These are phyloP conservation scores for Wickerhamiella brachini DNA, from an alignment of 805 yeast species.

Conservation along the genomic window DNA sequence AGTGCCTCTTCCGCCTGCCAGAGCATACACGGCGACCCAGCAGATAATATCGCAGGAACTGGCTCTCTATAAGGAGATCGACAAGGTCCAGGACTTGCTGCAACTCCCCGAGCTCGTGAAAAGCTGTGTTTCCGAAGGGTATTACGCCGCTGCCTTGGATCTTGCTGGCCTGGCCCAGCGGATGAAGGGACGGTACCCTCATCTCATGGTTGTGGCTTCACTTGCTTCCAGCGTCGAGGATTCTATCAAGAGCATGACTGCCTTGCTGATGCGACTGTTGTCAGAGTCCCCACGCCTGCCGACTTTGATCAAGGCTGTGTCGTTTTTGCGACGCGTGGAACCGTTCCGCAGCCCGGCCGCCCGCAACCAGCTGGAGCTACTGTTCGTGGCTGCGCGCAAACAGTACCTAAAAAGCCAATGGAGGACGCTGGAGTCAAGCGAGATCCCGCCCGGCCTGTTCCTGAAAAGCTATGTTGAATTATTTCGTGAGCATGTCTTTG, in stretches of 20 bases:
- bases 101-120: conserved; percentile 73
- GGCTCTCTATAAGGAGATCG: conserved; percentile 36
- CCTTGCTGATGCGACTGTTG: conserved; percentile 52
- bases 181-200: conserved; percentile 55
- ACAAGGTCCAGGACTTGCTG: conserved; percentile 58
- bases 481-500: conserved; percentile 69
- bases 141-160: conserved; percentile 81
- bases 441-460: conserved; percentile 44
- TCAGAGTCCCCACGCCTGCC: conserved; percentile 67
- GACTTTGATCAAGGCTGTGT: conserved; percentile 62
- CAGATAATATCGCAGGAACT: conserved; percentile 30
- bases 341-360: conserved; percentile 18
- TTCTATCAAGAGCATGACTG: conserved; percentile 45
- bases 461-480: conserved; percentile 72
- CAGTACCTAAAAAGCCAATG: conserved; percentile 11
- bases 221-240: conserved; percentile 41
- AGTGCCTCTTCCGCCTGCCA: conserved; percentile 13
- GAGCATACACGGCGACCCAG: conserved; percentile 10
- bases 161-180: conserved; percentile 62
- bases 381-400: conserved; percentile 26
- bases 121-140: conserved; percentile 75
- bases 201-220: conserved; percentile 35
- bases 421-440: conserved; percentile 31
- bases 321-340: conserved; percentile 52
- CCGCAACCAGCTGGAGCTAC: conserved; percentile 14